Percentiles rank a stretch among this genome's conserved stretches.
phyloP scores from a whole-genome alignment of 108 stramenopile species.

The Pseudonitzschia multiseries region DNA sequence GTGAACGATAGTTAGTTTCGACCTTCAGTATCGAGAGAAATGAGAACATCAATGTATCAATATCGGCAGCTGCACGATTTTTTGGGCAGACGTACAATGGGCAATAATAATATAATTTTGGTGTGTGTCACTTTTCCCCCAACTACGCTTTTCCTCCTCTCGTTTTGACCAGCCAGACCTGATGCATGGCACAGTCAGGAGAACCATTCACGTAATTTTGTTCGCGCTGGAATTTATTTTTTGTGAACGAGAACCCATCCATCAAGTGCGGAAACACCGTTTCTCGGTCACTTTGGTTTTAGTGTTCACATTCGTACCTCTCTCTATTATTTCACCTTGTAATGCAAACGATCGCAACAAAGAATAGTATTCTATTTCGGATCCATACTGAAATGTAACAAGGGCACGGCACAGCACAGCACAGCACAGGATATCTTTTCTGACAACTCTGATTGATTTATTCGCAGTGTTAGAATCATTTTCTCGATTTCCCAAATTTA shows the following conservation, averaged over 20 bases:
- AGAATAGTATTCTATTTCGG: neutral
- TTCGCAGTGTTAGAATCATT: neutral
- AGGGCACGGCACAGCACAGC: neutral
- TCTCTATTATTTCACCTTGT: neutral
- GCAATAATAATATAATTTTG: neutral
- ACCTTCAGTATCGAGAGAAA: neutral
- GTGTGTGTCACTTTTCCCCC: neutral
- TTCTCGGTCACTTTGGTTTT: neutral
- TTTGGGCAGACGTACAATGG: neutral
- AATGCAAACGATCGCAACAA: neutral
- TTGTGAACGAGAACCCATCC: conserved; percentile 2
- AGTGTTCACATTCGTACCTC: neutral
- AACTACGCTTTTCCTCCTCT: neutral
- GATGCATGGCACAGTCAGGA: neutral
- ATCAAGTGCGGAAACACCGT: neutral
- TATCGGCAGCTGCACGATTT: neutral
- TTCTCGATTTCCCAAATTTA: neutral
- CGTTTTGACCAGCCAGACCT: neutral
- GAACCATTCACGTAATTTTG: neutral
- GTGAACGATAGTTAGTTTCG: neutral
- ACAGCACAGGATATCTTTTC: neutral
- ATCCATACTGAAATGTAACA: neutral
- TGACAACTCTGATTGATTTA: neutral
- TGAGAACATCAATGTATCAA: neutral
- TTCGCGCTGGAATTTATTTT: neutral